phyloP scores from a whole-genome alignment of 331 rosid species.

The Quercus tomentella region DNA sequence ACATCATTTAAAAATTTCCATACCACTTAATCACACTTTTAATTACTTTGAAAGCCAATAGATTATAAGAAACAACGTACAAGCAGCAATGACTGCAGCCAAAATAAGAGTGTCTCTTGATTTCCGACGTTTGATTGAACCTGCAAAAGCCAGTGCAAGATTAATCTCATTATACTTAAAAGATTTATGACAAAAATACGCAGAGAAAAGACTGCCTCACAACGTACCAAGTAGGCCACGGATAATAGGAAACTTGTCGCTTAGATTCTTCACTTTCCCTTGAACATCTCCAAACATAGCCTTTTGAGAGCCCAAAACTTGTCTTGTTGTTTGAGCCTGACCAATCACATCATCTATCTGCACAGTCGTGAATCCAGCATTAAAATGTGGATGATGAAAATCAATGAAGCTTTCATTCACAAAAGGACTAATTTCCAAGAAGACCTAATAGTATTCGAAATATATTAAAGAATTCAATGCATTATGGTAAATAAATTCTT shows the following conservation, averaged over 20 bases:
- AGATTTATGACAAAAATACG: slow-evolving; percentile 10
- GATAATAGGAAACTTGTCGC: slow-evolving; percentile 85
- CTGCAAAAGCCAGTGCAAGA: slow-evolving; percentile 35
- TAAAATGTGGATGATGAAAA: not conserved
- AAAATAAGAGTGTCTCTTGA: slow-evolving; percentile 92
- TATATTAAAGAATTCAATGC: not conserved
- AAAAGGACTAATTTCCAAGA: not conserved
- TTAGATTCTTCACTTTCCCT: slow-evolving; percentile 84
- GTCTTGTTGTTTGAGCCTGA: slow-evolving; percentile 96
- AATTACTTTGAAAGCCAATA: slow-evolving; percentile 93
- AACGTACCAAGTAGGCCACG: slow-evolving; percentile 78
- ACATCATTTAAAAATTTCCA: slow-evolving; percentile 22
- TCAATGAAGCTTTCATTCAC: not conserved
- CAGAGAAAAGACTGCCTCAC: not conserved
- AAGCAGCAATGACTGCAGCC: slow-evolving; percentile 89
- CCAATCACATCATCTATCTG: slow-evolving; percentile 97
- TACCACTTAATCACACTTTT: slow-evolving; percentile 20
- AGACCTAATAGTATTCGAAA: not conserved
- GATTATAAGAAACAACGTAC: slow-evolving; percentile 93
- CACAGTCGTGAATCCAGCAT: slow-evolving; percentile 7
- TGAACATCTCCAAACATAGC: slow-evolving; percentile 87
- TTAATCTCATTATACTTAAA: not conserved
- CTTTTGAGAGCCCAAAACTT: slow-evolving; percentile 86
- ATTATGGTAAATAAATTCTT: not conserved
- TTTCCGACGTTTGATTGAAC: slow-evolving; percentile 82